Conservation (phyloP, 768 basidiomycete species). For the Phaeolepiota aurea region DNA sequence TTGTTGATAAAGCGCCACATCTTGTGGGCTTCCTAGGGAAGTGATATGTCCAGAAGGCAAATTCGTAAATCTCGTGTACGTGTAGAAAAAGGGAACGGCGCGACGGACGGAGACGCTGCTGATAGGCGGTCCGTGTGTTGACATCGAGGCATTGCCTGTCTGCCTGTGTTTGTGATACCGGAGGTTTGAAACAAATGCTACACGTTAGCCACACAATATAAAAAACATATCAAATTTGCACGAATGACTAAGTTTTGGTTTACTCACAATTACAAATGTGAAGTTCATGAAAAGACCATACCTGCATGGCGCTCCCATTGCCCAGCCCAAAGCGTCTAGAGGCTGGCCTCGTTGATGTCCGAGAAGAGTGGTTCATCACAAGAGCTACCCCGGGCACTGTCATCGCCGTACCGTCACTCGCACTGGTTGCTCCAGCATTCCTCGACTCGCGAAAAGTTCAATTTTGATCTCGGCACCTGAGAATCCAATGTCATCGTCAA, state of each 20-base stretch:
- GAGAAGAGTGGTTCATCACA: slow-evolving; percentile 27
- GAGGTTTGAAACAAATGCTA: slow-evolving; percentile 1
- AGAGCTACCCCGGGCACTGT: slow-evolving; percentile 19
- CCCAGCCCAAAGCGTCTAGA: too few relatives aligned
- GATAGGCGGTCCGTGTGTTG: too few relatives aligned
- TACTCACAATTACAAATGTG: too few relatives aligned
- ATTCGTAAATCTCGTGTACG: background rate
- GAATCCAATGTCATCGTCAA: too few relatives aligned
- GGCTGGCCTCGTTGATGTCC: slow-evolving; percentile 33
- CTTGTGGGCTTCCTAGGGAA: background rate
- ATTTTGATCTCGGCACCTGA: slow-evolving; percentile 55
- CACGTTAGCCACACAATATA: too few relatives aligned
- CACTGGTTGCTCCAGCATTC: slow-evolving; percentile 50
- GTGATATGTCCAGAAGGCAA: background rate
- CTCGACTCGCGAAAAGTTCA: slow-evolving; percentile 21
- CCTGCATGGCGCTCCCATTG: too few relatives aligned
- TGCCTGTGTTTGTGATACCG: background rate
- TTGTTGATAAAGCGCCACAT: background rate
- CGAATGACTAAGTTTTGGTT: too few relatives aligned
- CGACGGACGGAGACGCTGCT: too few relatives aligned
- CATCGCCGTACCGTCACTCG: slow-evolving; percentile 32
- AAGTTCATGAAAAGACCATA: too few relatives aligned
- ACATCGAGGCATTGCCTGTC: background rate
- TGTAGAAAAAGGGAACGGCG: background rate
- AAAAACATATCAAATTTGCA: too few relatives aligned